Evolutionary conservation across 768 basidiomycete genomes (phyloP).

Genomic region (Pisolithus marmoratus): DNA sequence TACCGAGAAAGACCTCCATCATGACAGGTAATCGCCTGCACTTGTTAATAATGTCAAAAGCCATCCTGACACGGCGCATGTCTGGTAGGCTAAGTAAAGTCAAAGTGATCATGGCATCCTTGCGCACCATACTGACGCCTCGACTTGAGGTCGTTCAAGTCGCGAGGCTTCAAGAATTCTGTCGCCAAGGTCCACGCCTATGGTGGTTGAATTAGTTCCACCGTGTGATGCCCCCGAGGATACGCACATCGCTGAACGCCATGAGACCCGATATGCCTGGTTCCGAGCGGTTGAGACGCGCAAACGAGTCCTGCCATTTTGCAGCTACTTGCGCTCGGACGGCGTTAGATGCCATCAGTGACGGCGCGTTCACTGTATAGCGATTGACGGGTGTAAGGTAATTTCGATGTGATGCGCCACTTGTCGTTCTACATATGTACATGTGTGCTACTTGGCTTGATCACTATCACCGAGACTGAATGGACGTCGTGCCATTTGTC

Average conservation of each 20-base stretch:
- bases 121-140: slow-evolving; percentile 24
- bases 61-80: slow-evolving; percentile 43
- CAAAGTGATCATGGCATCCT: neutral
- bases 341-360: slow-evolving; percentile 52
- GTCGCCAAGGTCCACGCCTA: slow-evolving; percentile 60
- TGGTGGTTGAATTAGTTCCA: slow-evolving; percentile 3
- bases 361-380: neutral
- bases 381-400: neutral
- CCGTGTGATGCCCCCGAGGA: neutral
- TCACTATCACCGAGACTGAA: slow-evolving; percentile 11
- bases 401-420: slow-evolving; percentile 5
- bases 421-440: too few species aligned
- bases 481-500: slow-evolving; percentile 14
- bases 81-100: slow-evolving; percentile 30
- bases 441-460: too few species aligned
- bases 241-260: slow-evolving; percentile 52
- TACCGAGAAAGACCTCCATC: slow-evolving; percentile 69
- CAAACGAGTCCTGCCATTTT: slow-evolving; percentile 69
- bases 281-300: slow-evolving; percentile 52
- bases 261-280: slow-evolving; percentile 62
- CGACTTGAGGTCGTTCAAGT: slow-evolving; percentile 38
- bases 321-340: slow-evolving; percentile 59
- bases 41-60: slow-evolving; percentile 54
- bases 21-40: slow-evolving; percentile 56
- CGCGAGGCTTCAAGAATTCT: slow-evolving; percentile 49